These are phyloP conservation scores for Myxozyma mucilagina DNA, from an alignment of 805 yeast genomes.

Conservation along the genomic window DNA sequence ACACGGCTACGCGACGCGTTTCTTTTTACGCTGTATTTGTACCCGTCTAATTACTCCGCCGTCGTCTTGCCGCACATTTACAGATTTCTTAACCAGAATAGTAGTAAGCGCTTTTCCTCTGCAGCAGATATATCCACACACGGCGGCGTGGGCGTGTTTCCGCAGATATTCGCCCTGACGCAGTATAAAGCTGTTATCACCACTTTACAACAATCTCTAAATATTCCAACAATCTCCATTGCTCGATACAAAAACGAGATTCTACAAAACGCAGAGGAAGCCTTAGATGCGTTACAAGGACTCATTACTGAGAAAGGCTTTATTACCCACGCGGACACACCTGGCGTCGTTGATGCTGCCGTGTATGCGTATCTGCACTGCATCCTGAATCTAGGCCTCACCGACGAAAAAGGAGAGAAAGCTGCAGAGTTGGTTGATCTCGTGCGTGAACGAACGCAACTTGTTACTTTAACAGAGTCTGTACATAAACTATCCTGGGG, in stretches of 20 bases:
- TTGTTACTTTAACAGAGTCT: slow-evolving; percentile 5
- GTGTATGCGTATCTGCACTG: slow-evolving; percentile 22
- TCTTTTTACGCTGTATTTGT: slow-evolving; percentile 14
- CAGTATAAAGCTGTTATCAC: not conserved
- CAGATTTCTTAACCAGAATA: not conserved
- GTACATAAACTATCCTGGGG: slow-evolving; percentile 4
- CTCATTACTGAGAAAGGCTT: not conserved
- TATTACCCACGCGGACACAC: not conserved
- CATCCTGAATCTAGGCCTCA: slow-evolving; percentile 7
- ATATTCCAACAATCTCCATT: not conserved
- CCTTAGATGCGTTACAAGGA: slow-evolving; percentile 22
- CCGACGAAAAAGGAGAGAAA: not conserved
- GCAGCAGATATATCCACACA: not conserved
- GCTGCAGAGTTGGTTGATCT: slow-evolving; percentile 12
- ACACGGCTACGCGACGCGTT: slow-evolving; percentile 20
- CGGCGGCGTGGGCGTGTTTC: not conserved
- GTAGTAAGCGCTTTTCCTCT: not conserved
- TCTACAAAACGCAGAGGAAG: slow-evolving; percentile 19
- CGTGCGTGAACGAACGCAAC: slow-evolving; percentile 2
- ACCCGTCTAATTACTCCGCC: slow-evolving; percentile 1
- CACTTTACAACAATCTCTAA: not conserved
- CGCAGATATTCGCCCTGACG: not conserved
- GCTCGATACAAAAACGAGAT: not conserved
- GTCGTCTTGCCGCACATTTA: slow-evolving; percentile 3
- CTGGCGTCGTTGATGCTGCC: slow-evolving; percentile 23